Evolutionary conservation across 148 eudicot genomes (phyloP).

Genomic region (Heliamphora exappendiculata): DNA sequence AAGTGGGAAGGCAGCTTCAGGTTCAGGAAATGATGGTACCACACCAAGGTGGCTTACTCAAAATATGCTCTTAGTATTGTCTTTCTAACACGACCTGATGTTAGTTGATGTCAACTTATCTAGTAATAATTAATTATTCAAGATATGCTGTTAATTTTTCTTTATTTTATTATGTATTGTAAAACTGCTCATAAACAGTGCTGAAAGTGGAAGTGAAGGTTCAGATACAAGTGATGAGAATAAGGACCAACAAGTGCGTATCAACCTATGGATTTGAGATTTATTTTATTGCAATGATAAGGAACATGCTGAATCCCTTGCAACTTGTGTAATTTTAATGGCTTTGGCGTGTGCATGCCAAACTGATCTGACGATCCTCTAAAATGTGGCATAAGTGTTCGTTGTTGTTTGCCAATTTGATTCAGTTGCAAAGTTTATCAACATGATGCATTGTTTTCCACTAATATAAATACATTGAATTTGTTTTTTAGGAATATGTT

Average conservation of each 20-base stretch:
- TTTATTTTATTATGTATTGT: not conserved
- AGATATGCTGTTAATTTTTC: not conserved
- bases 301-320: not conserved
- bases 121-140: not conserved
- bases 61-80: not conserved
- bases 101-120: not conserved
- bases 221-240: conserved; percentile 86
- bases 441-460: not conserved
- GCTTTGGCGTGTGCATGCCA: not conserved
- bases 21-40: conserved; percentile 88
- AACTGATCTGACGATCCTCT: not conserved
- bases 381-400: not conserved
- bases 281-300: not conserved
- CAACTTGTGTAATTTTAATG: not conserved
- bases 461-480: not conserved
- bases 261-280: not conserved
- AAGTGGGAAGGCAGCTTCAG: conserved; percentile 67
- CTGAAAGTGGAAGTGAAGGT: conserved; percentile 86
- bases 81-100: not conserved
- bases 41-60: conserved; percentile 55
- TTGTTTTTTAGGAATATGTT: conserved; percentile 41
- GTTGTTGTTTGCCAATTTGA: not conserved
- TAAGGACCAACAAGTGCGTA: conserved; percentile 57
- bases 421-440: not conserved
- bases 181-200: conserved; percentile 40